phyloP scores from a whole-genome alignment of 176 grass and related monocot genomes.

The Avena eriantha region DNA sequence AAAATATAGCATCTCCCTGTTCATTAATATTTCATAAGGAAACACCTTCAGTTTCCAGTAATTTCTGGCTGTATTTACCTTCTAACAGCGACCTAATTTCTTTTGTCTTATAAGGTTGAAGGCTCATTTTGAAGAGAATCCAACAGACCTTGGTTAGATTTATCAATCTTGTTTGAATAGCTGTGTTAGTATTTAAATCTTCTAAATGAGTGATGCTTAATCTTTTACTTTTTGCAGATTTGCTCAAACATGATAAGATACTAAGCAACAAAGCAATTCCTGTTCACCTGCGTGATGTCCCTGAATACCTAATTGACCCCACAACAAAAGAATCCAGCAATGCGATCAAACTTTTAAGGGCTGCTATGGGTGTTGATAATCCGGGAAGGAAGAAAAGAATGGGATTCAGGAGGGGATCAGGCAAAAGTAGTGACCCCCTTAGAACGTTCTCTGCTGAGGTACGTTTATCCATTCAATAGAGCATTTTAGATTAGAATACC shows the following conservation, averaged over 20 bases:
- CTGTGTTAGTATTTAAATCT: conserved; percentile 22
- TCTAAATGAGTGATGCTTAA: conserved; percentile 23
- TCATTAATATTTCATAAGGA: conserved; percentile 6
- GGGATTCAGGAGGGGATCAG: conserved; percentile 75
- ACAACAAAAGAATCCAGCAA: conserved; percentile 89
- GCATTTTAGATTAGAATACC: conserved; percentile 26
- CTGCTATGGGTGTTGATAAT: conserved; percentile 76
- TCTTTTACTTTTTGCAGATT: conserved; percentile 57
- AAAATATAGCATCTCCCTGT: background rate
- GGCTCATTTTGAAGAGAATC: conserved; percentile 95
- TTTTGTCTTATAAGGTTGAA: conserved; percentile 71
- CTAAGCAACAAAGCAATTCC: conserved; percentile 86
- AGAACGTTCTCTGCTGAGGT: conserved; percentile 93
- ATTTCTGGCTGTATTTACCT: background rate
- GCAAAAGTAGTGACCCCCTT: conserved; percentile 85
- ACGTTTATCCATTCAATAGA: conserved; percentile 24
- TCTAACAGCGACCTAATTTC: conserved; percentile 7
- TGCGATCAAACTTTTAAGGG: conserved; percentile 77
- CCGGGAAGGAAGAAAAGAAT: conserved; percentile 56
- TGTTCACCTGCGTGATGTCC: conserved; percentile 73
- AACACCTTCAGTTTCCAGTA: background rate
- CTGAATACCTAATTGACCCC: conserved; percentile 87
- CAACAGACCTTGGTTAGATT: conserved; percentile 85
- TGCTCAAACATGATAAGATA: conserved; percentile 93
- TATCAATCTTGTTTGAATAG: conserved; percentile 23